These are phyloP conservation scores for Gaultheria prostrata DNA, from an alignment of 148 eudicot species.

Conservation along the genomic window DNA sequence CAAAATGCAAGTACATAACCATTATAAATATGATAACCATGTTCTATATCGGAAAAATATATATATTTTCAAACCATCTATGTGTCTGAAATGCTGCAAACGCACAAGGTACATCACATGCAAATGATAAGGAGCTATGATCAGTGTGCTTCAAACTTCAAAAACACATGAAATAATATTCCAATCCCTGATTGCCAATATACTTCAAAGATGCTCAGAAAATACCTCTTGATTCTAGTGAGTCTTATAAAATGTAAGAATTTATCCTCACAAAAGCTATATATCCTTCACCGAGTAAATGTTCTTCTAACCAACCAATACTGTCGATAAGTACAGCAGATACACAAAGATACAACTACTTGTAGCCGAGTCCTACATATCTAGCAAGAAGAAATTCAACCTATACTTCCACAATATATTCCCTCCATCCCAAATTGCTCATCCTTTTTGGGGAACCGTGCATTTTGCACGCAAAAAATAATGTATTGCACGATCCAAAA, in stretches of 20 bases:
- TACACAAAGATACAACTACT: neutral
- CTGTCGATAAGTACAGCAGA: neutral
- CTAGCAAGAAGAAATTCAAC: neutral
- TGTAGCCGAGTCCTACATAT: neutral
- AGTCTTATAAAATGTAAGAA: neutral
- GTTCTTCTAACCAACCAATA: neutral
- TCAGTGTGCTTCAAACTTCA: neutral
- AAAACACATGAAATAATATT: neutral
- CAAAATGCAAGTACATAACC: constrained; percentile 19
- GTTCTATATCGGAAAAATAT: too few relatives aligned
- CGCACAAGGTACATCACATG: neutral
- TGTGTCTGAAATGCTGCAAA: neutral
- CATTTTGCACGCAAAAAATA: too few relatives aligned
- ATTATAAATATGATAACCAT: neutral
- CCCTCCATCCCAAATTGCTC: too few relatives aligned
- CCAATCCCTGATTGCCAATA: neutral
- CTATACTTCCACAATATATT: neutral
- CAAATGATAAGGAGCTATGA: neutral
- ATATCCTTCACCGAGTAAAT: neutral
- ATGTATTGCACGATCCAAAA: too few relatives aligned
- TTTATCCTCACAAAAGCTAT: neutral
- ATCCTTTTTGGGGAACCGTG: too few relatives aligned
- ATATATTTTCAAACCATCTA: too few relatives aligned
- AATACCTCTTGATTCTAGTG: neutral
- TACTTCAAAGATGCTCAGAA: neutral